These are phyloP conservation scores for Chalciporus chontae DNA, from an alignment of 768 basidiomycete species.

Conservation along the genomic window DNA sequence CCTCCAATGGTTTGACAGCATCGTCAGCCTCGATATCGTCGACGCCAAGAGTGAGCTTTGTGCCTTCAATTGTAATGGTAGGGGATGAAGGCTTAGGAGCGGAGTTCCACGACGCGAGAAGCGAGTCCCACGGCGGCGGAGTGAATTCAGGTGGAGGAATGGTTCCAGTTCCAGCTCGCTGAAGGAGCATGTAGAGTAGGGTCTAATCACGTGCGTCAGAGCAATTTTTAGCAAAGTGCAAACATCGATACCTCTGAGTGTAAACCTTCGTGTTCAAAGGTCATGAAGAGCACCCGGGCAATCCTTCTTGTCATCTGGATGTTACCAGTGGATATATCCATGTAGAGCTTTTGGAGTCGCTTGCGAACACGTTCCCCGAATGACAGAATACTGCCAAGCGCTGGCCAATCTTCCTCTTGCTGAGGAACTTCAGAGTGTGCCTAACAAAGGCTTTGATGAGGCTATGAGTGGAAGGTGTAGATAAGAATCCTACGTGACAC, in stretches of 20 bases:
- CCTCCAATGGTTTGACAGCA: conserved; percentile 32
- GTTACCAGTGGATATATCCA: conserved; percentile 55
- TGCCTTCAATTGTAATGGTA: conserved; percentile 57
- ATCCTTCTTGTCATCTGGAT: conserved; percentile 56
- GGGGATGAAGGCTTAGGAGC: conserved; percentile 39
- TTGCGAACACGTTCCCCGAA: conserved; percentile 78
- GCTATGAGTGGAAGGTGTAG: background rate
- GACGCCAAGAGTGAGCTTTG: conserved; percentile 67
- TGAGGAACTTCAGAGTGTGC: conserved; percentile 86
- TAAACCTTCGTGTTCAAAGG: conserved; percentile 84
- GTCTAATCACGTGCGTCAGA: conserved; percentile 44
- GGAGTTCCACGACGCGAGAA: conserved; percentile 46
- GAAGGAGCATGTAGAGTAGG: conserved; percentile 90
- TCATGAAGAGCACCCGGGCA: conserved; percentile 85
- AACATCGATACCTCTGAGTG: conserved; percentile 63
- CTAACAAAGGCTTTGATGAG: conserved; percentile 37
- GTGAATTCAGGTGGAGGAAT: conserved; percentile 75
- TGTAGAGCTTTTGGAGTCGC: conserved; percentile 71
- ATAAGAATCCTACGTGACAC: conserved; percentile 63
- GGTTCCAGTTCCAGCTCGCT: conserved; percentile 73
- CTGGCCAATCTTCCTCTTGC: conserved; percentile 84
- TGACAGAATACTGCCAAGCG: conserved; percentile 58
- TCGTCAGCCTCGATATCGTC: conserved; percentile 81
- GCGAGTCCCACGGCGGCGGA: conserved; percentile 63
- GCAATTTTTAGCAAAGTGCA: background rate